A percentile compares a stretch with the other conserved stretches of the same genome.
phyloP scores from a whole-genome alignment of 2,329 filamentous ascomycete species.

The Pestalotiopsis sp. region DNA sequence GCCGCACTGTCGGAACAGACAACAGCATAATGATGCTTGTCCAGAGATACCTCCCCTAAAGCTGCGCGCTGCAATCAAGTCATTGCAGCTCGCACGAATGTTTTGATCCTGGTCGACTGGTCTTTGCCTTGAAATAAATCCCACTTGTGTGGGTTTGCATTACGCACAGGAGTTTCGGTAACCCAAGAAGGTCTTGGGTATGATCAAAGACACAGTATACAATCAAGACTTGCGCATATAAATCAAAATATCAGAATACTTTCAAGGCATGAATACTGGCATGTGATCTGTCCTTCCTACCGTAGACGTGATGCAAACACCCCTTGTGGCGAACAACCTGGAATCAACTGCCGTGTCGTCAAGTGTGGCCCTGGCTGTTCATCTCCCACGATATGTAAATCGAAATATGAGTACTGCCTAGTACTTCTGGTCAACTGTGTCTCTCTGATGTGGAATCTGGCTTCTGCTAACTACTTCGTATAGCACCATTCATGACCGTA shows the following conservation, averaged over 20 bases:
- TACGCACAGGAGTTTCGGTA: conserved; percentile 10
- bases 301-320: neutral
- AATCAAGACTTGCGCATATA: conserved; percentile 8
- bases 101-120: conserved; percentile 10
- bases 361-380: no score
- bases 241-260: neutral
- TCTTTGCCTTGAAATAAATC: neutral
- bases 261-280: neutral
- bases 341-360: no score
- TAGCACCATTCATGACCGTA: no score
- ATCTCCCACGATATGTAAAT: no score
- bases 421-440: no score
- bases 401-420: no score
- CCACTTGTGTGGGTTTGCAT: conserved; percentile 3
- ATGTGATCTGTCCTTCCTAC: neutral
- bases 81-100: neutral
- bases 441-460: no score
- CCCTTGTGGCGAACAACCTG: no score
- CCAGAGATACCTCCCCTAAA: conserved; percentile 10
- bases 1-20: conserved; percentile 3
- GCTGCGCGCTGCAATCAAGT: conserved; percentile 4
- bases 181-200: neutral
- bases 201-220: neutral
- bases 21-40: conserved; percentile 3
- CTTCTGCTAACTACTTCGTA: no score